Percentiles rank a stretch among this genome's conserved stretches.
Evolutionary conservation across 805 yeast species (phyloP).

Genomic region (Clavispora santaluciae): DNA sequence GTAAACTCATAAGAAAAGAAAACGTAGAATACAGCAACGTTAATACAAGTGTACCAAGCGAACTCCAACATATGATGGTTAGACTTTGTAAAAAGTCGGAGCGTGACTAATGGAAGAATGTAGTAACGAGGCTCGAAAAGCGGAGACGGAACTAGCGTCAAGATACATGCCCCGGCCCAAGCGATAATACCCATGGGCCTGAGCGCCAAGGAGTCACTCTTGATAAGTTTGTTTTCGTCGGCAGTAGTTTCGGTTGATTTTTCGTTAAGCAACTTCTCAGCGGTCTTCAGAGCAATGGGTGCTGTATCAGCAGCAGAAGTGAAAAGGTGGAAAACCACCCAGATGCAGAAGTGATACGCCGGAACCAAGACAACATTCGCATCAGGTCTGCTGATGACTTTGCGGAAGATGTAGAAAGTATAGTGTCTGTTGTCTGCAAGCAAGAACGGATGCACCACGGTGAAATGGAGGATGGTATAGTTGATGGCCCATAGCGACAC

Average conservation of each 20-base stretch:
- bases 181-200: conserved; percentile 42
- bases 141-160: conserved; percentile 83
- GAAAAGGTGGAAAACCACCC: conserved; percentile 19
- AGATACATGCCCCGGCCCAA: conserved; percentile 45
- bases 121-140: conserved; percentile 92
- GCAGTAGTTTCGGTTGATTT: no score
- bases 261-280: not conserved
- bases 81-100: conserved; percentile 56
- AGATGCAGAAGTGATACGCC: conserved; percentile 60
- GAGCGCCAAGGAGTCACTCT: no score
- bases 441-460: conserved; percentile 83
- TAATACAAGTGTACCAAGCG: conserved; percentile 56
- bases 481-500: conserved; percentile 28
- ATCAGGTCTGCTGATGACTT: conserved; percentile 48
- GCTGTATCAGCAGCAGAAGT: not conserved
- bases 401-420: conserved; percentile 79
- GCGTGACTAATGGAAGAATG: conserved; percentile 71
- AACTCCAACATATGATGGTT: conserved; percentile 45
- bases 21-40: conserved; percentile 46
- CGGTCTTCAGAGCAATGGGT: no score
- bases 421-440: conserved; percentile 93
- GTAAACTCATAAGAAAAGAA: conserved; percentile 59
- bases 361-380: conserved; percentile 54
- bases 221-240: no score
- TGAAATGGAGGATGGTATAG: conserved; percentile 50